These are phyloP conservation scores for Mortierella sp. DNA, from an alignment of 371 early-diverging fungal genomes.

Conservation along the genomic window DNA sequence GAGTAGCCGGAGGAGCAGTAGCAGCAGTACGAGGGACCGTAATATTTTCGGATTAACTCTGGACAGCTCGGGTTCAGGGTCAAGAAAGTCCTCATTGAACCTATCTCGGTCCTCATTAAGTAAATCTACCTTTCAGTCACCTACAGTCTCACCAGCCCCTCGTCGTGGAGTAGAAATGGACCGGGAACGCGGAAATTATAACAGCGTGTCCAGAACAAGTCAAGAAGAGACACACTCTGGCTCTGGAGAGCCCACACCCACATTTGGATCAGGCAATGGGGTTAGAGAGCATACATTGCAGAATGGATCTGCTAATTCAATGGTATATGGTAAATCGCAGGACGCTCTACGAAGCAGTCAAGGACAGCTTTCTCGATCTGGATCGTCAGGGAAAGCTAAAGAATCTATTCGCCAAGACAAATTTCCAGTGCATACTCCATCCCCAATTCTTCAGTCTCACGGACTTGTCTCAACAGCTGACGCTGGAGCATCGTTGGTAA, in stretches of 20 bases:
- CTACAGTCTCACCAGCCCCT: conserved; percentile 28
- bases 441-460: conserved; percentile 1
- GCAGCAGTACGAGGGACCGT: conserved; percentile 54
- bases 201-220: conserved; percentile 6
- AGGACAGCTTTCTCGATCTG: conserved; percentile 21
- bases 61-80: conserved; percentile 44
- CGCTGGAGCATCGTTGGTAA: neutral
- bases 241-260: neutral
- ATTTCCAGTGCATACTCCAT: neutral
- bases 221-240: conserved; percentile 12
- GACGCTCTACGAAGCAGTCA: neutral
- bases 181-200: conserved; percentile 15
- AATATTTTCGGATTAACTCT: conserved; percentile 49
- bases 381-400: conserved; percentile 11
- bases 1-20: conserved; percentile 50
- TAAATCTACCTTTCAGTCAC: conserved; percentile 41
- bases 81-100: conserved; percentile 42
- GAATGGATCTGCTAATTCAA: neutral
- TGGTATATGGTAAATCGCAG: neutral
- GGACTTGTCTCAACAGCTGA: neutral
- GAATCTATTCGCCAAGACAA: conserved; percentile 1
- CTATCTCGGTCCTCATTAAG: conserved; percentile 20
- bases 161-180: conserved; percentile 47
- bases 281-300: neutral
- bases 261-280: neutral